Conservation (phyloP, 352 stramenopile species). For the Phytophthora tubulina region DNA sequence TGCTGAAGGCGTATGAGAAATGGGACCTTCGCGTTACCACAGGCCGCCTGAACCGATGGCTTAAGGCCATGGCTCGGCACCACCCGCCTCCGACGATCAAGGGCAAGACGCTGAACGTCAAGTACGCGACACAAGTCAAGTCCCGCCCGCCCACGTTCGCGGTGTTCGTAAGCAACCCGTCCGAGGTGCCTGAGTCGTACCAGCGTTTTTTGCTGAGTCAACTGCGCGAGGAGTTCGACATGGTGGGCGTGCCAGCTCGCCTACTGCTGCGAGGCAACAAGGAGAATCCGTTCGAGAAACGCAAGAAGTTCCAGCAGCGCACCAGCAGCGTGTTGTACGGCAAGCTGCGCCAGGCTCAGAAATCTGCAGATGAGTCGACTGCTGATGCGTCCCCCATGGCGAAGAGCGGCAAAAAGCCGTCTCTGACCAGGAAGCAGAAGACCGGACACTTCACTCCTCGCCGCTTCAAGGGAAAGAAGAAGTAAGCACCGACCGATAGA, state of each 20-base stretch:
- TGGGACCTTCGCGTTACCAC: constrained; percentile 86
- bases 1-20: constrained; percentile 85
- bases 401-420: constrained; percentile 31
- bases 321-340: constrained; percentile 70
- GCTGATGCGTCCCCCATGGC: constrained; percentile 2
- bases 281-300: constrained; percentile 88
- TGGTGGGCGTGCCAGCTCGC: constrained; percentile 82
- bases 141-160: constrained; percentile 83
- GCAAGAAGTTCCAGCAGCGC: constrained; percentile 85
- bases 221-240: constrained; percentile 86
- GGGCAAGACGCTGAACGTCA: constrained; percentile 88
- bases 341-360: constrained; percentile 54
- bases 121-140: constrained; percentile 91
- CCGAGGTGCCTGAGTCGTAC: constrained; percentile 80
- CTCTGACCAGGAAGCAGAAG: constrained; percentile 54
- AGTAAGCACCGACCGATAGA: constrained; percentile 27
- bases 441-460: constrained; percentile 50
- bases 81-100: constrained; percentile 84
- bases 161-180: constrained; percentile 84
- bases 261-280: constrained; percentile 81
- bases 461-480: constrained; percentile 48
- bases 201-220: constrained; percentile 82
- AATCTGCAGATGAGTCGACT: constrained; percentile 2
- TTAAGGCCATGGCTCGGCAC: constrained; percentile 86
- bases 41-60: constrained; percentile 81